phyloP scores from a whole-genome alignment of 2,329 filamentous ascomycete genomes.

The Erysiphe pulchra region DNA sequence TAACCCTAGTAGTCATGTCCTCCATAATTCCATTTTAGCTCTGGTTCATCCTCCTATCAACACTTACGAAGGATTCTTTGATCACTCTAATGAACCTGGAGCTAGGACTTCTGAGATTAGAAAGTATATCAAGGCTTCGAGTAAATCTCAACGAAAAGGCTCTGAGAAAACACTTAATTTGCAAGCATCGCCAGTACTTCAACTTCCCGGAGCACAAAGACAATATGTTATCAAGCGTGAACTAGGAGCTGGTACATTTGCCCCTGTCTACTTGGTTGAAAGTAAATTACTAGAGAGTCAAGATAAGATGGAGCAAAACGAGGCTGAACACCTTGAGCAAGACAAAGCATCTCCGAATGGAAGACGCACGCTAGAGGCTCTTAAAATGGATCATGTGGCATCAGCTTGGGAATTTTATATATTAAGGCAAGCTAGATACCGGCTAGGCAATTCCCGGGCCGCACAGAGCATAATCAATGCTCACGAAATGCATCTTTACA shows the following conservation, averaged over 20 bases:
- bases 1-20: conserved; percentile 61
- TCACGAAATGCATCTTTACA: conserved; percentile 78
- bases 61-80: conserved; percentile 56
- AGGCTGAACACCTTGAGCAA: conserved; percentile 2
- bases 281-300: conserved; percentile 28
- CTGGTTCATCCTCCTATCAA: conserved; percentile 47
- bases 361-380: conserved; percentile 44
- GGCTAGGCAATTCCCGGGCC: conserved; percentile 49
- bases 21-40: conserved; percentile 50
- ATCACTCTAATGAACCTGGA: conserved; percentile 36
- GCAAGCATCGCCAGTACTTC: conserved; percentile 34
- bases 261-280: conserved; percentile 80
- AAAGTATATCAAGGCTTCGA: conserved; percentile 42
- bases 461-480: conserved; percentile 56
- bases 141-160: conserved; percentile 17
- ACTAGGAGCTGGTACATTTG: conserved; percentile 80
- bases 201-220: conserved; percentile 36
- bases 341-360: conserved; percentile 15
- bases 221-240: conserved; percentile 62
- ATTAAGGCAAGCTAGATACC: conserved; percentile 55
- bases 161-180: conserved; percentile 33
- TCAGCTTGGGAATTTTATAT: conserved; percentile 93
- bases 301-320: conserved; percentile 18
- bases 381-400: conserved; percentile 85
- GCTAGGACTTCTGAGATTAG: conserved; percentile 53